phyloP scores from a whole-genome alignment of 306 rosid genomes.

The Acacia confusa region DNA sequence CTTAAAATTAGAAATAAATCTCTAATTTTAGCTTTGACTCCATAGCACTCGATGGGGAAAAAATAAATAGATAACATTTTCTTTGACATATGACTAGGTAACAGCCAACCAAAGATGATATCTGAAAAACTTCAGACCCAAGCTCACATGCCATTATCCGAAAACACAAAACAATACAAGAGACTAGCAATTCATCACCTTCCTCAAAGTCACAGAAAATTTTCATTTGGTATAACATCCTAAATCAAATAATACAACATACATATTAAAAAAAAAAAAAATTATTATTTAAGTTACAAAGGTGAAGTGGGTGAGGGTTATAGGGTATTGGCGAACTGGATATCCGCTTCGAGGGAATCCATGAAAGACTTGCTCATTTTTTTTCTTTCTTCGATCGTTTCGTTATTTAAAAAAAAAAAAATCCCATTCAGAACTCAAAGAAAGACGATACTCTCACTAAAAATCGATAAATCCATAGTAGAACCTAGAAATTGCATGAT shows the following conservation, averaged over 20 bases:
- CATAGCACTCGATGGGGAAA: neutral
- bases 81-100: neutral
- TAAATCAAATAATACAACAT: neutral
- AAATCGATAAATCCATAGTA: neutral
- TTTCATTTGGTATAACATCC: neutral
- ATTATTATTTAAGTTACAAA: neutral
- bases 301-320: neutral
- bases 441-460: neutral
- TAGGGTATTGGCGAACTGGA: slow-evolving; percentile 72
- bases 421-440: neutral
- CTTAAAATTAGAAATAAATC: neutral
- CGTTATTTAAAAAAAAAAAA: slow-evolving; percentile 2
- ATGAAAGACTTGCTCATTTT: slow-evolving; percentile 71
- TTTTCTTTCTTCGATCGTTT: slow-evolving; percentile 5
- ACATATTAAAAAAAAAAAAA: neutral
- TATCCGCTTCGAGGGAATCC: slow-evolving; percentile 76
- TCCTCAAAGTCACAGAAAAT: neutral
- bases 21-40: neutral
- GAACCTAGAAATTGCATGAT: neutral
- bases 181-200: neutral
- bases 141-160: neutral
- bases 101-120: neutral
- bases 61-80: neutral
- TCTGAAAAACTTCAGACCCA: neutral
- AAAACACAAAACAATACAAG: neutral